A percentile compares a stretch with the other conserved stretches of the same genome.
Evolutionary conservation across 1,284 basidiomycete species (phyloP).

Genomic region (Ganoderma sinense): DNA sequence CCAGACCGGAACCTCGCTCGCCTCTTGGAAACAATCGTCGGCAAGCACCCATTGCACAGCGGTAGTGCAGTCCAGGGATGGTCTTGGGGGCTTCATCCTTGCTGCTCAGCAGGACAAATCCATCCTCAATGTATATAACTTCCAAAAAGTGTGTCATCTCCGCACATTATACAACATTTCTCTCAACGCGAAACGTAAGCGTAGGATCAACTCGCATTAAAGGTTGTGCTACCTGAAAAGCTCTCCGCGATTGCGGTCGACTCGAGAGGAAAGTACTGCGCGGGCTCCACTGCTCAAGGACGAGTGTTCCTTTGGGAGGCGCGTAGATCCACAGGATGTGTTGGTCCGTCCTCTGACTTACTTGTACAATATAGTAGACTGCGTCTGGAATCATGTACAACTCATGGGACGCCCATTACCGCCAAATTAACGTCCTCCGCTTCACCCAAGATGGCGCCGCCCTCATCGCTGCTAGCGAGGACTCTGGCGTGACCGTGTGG

Average conservation of each 20-base stretch:
- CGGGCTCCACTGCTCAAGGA: constrained; percentile 88
- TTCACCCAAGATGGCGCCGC: constrained; percentile 87
- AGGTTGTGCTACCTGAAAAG: constrained; percentile 91
- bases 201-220: constrained; percentile 86
- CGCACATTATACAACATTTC: background rate
- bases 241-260: constrained; percentile 84
- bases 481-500: constrained; percentile 91
- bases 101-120: constrained; percentile 83
- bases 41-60: constrained; percentile 64
- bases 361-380: constrained; percentile 59
- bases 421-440: constrained; percentile 81
- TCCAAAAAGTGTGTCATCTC: constrained; percentile 71
- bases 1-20: constrained; percentile 69
- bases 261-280: constrained; percentile 77
- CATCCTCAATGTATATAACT: constrained; percentile 81
- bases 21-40: constrained; percentile 81
- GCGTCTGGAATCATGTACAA: constrained; percentile 90
- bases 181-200: background rate
- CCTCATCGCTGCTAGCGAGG: constrained; percentile 88
- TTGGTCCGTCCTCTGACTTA: constrained; percentile 23
- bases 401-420: constrained; percentile 96
- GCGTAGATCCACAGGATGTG: constrained; percentile 38
- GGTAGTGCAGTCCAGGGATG: constrained; percentile 66
- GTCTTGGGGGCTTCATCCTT: constrained; percentile 79
- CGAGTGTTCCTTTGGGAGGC: constrained; percentile 97